Evolutionary conservation across 2,329 filamentous ascomycete species (phyloP).

Genomic region (Botryotinia convoluta): DNA sequence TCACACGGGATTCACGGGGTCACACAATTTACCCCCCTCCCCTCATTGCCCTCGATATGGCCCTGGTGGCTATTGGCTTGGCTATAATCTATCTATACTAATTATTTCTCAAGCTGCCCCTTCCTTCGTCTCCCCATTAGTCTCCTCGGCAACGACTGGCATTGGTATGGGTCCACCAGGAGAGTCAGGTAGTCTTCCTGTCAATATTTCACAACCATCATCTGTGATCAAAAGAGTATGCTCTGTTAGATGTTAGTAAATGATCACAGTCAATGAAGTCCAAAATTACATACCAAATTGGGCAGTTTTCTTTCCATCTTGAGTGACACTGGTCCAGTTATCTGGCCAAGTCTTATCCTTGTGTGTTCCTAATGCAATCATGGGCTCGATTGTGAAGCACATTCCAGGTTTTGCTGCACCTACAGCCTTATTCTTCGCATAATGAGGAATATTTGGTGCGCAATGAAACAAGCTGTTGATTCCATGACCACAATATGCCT

Average conservation of each 20-base stretch:
- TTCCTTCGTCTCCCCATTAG: slow-evolving; percentile 21
- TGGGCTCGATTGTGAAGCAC: slow-evolving; percentile 99
- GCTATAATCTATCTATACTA: background rate
- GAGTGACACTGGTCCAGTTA: slow-evolving; percentile 95
- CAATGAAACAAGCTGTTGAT: slow-evolving; percentile 93
- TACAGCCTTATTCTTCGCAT: slow-evolving; percentile 97
- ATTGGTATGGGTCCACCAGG: slow-evolving; percentile 67
- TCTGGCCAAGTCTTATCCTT: slow-evolving; percentile 96
- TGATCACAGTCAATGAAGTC: background rate
- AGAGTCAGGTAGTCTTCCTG: slow-evolving; percentile 60
- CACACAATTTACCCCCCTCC: background rate
- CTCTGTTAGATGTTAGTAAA: slow-evolving; percentile 48
- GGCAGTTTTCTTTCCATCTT: slow-evolving; percentile 83
- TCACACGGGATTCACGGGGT: background rate
- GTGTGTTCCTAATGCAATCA: slow-evolving; percentile 92
- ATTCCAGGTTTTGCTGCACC: slow-evolving; percentile 92
- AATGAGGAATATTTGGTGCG: slow-evolving; percentile 92
- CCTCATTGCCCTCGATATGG: background rate
- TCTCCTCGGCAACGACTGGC: slow-evolving; percentile 26
- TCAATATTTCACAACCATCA: slow-evolving; percentile 77
- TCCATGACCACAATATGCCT: slow-evolving; percentile 94
- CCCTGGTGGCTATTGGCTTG: background rate
- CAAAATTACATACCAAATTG: slow-evolving; percentile 71
- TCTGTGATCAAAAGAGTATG: slow-evolving; percentile 83
- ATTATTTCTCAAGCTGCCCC: slow-evolving; percentile 4